These are phyloP conservation scores for Stachybotrys elegans DNA, from an alignment of 2,329 filamentous ascomycete species.

Conservation along the genomic window DNA sequence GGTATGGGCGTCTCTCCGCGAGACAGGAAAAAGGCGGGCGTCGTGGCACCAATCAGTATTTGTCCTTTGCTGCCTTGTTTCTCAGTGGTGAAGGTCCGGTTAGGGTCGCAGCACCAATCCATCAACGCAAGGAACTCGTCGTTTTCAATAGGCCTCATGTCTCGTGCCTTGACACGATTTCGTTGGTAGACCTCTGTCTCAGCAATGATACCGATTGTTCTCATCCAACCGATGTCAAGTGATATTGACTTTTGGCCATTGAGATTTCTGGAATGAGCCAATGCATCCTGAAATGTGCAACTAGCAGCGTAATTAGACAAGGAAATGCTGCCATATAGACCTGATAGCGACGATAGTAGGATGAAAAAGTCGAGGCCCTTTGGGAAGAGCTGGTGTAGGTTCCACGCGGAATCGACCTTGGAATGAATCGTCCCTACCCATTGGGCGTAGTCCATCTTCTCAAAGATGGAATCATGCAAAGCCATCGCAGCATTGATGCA, in stretches of 20 bases:
- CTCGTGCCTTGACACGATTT: neutral
- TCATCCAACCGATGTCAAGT: constrained; percentile 16
- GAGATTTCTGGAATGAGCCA: constrained; percentile 12
- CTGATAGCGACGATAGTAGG: constrained; percentile 27
- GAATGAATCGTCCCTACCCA: neutral
- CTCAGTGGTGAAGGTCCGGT: neutral
- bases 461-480: neutral
- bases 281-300: constrained; percentile 22
- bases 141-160: neutral
- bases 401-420: neutral
- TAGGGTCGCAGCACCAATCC: neutral
- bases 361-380: constrained; percentile 7
- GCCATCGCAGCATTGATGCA: neutral
- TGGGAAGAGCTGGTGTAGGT: neutral
- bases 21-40: neutral
- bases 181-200: constrained; percentile 6
- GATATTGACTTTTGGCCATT: constrained; percentile 8
- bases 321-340: constrained; percentile 24
- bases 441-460: neutral
- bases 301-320: constrained; percentile 35
- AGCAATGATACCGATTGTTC: constrained; percentile 14
- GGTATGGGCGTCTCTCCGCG: neutral
- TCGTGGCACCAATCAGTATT: neutral
- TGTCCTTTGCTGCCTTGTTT: neutral
- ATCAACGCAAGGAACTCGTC: neutral